Evolutionary conservation across 192 early-diverging fungal genomes (phyloP).

Genomic region (Mortierella antarctica): DNA sequence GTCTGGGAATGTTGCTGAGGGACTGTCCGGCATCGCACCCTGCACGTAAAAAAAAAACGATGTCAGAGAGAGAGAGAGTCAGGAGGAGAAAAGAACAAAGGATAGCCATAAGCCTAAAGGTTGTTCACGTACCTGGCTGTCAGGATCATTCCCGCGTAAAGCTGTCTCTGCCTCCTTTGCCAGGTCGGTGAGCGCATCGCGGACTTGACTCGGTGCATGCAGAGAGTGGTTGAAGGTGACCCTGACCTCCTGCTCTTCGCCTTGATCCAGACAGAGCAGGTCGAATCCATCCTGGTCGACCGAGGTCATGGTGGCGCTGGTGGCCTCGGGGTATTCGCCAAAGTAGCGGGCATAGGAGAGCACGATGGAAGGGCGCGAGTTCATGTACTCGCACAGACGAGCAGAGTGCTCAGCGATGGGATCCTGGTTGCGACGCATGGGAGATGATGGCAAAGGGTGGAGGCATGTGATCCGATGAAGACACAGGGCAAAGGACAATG

Average conservation of each 20-base stretch:
- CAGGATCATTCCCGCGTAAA: constrained; percentile 19
- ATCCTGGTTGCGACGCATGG: constrained; percentile 8
- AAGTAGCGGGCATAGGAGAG: constrained; percentile 48
- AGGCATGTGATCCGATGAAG: not conserved
- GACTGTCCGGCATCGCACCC: constrained; percentile 41
- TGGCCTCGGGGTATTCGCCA: constrained; percentile 33
- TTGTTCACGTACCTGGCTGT: constrained; percentile 17
- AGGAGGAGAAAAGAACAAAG: not conserved
- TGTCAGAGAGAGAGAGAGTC: not conserved
- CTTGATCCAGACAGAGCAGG: constrained; percentile 13
- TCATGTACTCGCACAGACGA: constrained; percentile 30
- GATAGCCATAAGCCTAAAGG: too few species aligned
- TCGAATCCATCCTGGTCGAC: constrained; percentile 43
- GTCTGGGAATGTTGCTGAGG: constrained; percentile 8
- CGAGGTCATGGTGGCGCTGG: constrained; percentile 10
- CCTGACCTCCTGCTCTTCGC: constrained; percentile 30
- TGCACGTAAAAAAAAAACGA: not conserved
- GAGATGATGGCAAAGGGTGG: not conserved
- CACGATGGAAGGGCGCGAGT: constrained; percentile 18
- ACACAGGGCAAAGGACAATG: too few species aligned
- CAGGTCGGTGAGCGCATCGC: constrained; percentile 16
- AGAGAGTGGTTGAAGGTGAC: constrained; percentile 40
- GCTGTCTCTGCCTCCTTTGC: constrained; percentile 41
- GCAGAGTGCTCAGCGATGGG: constrained; percentile 16
- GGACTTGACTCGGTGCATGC: constrained; percentile 41